Evolutionary conservation across 2,329 filamentous ascomycete genomes (phyloP).

Genomic region (Penicillium nordicum): DNA sequence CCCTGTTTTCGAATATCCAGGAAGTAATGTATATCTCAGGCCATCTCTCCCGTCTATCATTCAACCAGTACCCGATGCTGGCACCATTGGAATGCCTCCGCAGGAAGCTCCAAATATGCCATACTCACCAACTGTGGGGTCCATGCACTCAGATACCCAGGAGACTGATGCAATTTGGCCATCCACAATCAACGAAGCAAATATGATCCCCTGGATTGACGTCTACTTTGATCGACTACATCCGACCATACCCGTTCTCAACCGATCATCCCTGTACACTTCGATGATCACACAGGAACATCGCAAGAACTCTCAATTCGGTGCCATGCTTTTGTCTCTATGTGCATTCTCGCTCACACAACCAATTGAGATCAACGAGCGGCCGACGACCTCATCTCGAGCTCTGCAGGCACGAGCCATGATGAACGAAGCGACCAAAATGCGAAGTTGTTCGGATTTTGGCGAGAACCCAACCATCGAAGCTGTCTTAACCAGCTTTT

Average conservation of each 20-base stretch:
- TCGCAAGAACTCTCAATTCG: constrained; percentile 43
- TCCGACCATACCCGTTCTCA: constrained; percentile 43
- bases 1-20: constrained; percentile 32
- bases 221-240: constrained; percentile 47
- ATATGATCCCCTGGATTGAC: constrained; percentile 43
- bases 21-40: constrained; percentile 37
- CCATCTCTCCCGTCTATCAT: constrained; percentile 35
- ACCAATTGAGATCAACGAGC: constrained; percentile 45
- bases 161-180: constrained; percentile 37
- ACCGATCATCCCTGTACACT: constrained; percentile 41
- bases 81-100: constrained; percentile 19
- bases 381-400: constrained; percentile 34
- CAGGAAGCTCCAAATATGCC: constrained; percentile 19
- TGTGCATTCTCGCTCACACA: constrained; percentile 46
- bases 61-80: constrained; percentile 21
- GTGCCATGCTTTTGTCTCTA: constrained; percentile 43
- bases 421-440: constrained; percentile 44
- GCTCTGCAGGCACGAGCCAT: constrained; percentile 41
- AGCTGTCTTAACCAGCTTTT: constrained; percentile 65
- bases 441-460: constrained; percentile 43
- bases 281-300: constrained; percentile 44
- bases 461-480: constrained; percentile 42
- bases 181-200: constrained; percentile 38
- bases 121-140: constrained; percentile 19
- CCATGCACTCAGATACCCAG: constrained; percentile 20